These are phyloP conservation scores for Erodium moschatum DNA, from an alignment of 441 rosid species.

Conservation along the genomic window DNA sequence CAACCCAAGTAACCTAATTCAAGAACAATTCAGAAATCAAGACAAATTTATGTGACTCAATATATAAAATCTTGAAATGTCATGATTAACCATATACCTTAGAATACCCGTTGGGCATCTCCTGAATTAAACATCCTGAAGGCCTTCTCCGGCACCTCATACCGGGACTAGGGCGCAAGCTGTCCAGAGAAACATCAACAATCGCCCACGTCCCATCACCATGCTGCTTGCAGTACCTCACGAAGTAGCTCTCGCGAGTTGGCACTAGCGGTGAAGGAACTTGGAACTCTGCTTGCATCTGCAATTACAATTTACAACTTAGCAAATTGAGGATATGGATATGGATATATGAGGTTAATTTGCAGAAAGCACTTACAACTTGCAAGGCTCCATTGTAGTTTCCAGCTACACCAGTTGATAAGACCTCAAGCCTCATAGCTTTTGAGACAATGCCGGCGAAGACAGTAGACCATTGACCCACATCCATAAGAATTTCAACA, in stretches of 20 bases:
- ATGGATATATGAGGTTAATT: too few species aligned
- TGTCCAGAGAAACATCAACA: constrained; percentile 85
- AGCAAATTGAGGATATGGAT: too few species aligned
- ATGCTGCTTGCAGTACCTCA: constrained; percentile 66
- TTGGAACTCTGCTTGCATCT: constrained; percentile 82
- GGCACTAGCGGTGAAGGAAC: constrained; percentile 72
- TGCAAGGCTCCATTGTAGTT: constrained; percentile 65
- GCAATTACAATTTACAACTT: not conserved
- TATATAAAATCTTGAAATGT: too few species aligned
- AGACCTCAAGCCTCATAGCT: constrained; percentile 53
- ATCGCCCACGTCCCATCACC: constrained; percentile 79
- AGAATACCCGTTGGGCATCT: constrained; percentile 66
- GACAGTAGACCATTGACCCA: constrained; percentile 68
- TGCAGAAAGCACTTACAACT: constrained; percentile 93
- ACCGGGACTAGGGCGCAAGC: constrained; percentile 45
- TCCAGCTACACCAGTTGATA: constrained; percentile 58
- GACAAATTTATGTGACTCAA: too few species aligned
- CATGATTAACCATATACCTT: constrained; percentile 26
- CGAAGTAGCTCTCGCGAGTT: constrained; percentile 56
- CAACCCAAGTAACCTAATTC: constrained; percentile 86
- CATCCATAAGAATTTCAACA: constrained; percentile 74
- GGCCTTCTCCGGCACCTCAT: constrained; percentile 60
- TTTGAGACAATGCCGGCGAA: constrained; percentile 65
- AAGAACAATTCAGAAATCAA: too few species aligned
- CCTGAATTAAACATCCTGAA: constrained; percentile 78